Base-by-base conservation (phyloP, 2,329 filamentous ascomycete species). In the Davidsoniella australis region DNA sequence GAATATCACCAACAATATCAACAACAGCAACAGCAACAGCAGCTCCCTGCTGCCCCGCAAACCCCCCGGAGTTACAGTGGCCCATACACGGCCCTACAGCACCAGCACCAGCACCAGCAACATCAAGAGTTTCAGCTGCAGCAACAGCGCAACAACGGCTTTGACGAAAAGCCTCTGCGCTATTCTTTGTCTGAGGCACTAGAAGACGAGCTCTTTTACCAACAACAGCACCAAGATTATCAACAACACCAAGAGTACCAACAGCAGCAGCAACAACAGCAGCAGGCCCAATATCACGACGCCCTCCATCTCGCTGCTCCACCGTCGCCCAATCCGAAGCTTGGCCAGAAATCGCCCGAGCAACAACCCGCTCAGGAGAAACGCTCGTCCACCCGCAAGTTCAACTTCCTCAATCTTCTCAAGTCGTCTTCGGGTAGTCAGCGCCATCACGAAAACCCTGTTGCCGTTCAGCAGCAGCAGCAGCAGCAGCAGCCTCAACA, bases 21-120 rank as follows among this genome's bases (percentile, higher is more conserved):
- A 14, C 39, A 41, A 41, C 16, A 41, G n/a, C 39, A 20, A 42
- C 37, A 40, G 45, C 45, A 47, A 40, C 18, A 29, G 24, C 42
- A 45, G 83, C 43, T 46, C 26, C 47, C 41, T n/a, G 40, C 24
- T 26, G 47, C 40, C 47, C 47, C 47, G 39, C 47, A 33, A 37
- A 17, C 39, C 18, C 47, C 47, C 40, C 38, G 47, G 18, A 48
- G 42, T 26, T 36, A 48, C 39, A 38, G 16, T n/a, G 39, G 42
- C 4, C 38, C 24, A 26, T 45, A 45, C 43, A 36, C 33, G 24
- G 45, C 40, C 5, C 47, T 44, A 26, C 55, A 55, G 43, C 58
- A 58, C 42, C 59, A 61, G 44, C 61, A 58, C 42, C 59, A 61
- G 44, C 61, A 58, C 48, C 57, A 58, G 51, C 55, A 58, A 43